Evolutionary conservation across 164 flowering plant species (phyloP), one percentile per base, ranked within the genome.

Genomic region (Umbilicus rupestris): DNA sequence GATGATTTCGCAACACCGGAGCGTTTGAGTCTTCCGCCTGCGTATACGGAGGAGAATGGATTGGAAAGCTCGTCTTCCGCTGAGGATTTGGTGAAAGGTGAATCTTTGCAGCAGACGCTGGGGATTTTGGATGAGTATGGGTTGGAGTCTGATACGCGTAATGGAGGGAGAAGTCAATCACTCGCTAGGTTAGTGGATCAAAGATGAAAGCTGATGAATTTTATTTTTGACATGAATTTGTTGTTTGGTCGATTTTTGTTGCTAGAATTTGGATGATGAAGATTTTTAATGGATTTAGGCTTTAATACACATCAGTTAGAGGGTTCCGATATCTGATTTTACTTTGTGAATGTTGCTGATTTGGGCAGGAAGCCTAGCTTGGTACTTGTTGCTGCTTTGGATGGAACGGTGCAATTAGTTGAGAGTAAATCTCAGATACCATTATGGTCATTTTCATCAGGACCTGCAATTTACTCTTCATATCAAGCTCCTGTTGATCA

Each of bases 371-470:
- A 14, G 60, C 60, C 60, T 26, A 55, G 60, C 28, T 55, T 55
- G 33, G 60, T 55, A 26, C 60, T 63, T 29, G 14, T 63, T 39
- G 44, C 65, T 19, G 45, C 65, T 35, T 63, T 63, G 65, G 24
- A 63, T 20, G 65, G 65, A 39, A 63, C 42, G 3, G 65, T 63
- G 28, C 65, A 35, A 24, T 63, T 63, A 10, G 65, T 63, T 20
- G 65, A 63, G 26, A 63, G 42, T 35, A 63, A 63, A 33, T 63
- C 65, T 7, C 45, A 26, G 20, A 22, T 35, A 63, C 45, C 42
- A 37, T 63, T 63, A 12, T 63, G 65, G 65, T 63, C 65, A 3
- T 63, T 63, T 63, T 63, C 65, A 3, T 63, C 65, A 28, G 65
- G 65, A 33, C 46, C 65, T 35, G 44, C 29, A 37, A 63, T 39